A percentile compares a stretch with the other conserved stretches of the same genome.
Evolutionary conservation across 441 rosid species (phyloP).

Genomic region (Erysimum pusillum): DNA sequence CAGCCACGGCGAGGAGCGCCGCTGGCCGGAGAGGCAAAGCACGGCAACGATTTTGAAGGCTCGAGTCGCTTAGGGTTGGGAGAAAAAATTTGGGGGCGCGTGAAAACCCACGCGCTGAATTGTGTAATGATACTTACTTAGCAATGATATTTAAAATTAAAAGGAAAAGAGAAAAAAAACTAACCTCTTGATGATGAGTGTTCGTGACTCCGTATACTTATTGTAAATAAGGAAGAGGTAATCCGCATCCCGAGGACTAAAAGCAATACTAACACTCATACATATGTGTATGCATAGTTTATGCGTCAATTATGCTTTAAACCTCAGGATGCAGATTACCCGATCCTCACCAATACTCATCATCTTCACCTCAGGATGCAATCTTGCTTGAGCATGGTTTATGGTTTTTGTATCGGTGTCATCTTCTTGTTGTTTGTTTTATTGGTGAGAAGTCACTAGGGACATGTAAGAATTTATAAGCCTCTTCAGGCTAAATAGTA

Average conservation of each 20-base stretch:
- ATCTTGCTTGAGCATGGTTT: conserved; percentile 9
- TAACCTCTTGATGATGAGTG: conserved; percentile 22
- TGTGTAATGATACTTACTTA: too few species aligned
- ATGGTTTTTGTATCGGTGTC: conserved; percentile 22
- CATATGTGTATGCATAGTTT: neutral
- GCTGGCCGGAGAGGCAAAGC: too few species aligned
- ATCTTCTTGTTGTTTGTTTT: neutral
- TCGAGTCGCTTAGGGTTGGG: too few species aligned
- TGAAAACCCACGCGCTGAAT: too few species aligned
- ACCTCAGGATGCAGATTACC: conserved; percentile 99
- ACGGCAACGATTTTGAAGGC: too few species aligned
- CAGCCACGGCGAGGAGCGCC: too few species aligned
- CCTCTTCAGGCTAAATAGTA: conserved; percentile 42
- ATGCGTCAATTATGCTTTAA: conserved; percentile 40
- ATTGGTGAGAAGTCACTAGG: conserved; percentile 48
- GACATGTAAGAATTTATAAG: conserved; percentile 59
- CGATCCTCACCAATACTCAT: conserved; percentile 60
- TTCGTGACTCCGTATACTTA: conserved; percentile 5
- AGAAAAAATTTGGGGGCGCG: too few species aligned
- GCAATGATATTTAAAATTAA: neutral
- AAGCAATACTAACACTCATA: conserved; percentile 39
- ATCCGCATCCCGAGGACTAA: conserved; percentile 85
- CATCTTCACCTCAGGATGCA: neutral
- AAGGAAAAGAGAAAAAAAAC: neutral
- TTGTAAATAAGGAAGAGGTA: conserved; percentile 74